Evolutionary conservation across 2,329 filamentous ascomycete species (phyloP).

Genomic region (Hymenotorrendiella dingleyae): DNA sequence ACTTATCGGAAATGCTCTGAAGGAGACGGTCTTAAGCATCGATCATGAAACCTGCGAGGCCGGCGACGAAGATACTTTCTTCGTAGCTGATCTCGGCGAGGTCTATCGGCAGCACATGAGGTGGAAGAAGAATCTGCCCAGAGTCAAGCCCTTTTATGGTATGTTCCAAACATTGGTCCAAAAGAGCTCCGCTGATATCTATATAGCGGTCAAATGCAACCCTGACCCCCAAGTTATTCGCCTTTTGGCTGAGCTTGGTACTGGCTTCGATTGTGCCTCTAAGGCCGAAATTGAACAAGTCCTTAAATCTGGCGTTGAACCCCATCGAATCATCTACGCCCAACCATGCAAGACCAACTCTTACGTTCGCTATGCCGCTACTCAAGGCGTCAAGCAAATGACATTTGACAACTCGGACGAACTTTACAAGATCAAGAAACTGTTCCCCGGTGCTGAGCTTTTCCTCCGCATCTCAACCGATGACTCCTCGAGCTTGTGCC

Average conservation of each 20-base stretch:
- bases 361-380: constrained; percentile 85
- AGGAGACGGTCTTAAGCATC: constrained; percentile 75
- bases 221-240: constrained; percentile 84
- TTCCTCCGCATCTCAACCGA: constrained; percentile 94
- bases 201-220: constrained; percentile 93
- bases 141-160: constrained; percentile 97
- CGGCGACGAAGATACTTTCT: constrained; percentile 96
- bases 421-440: constrained; percentile 93
- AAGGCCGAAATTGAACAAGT: constrained; percentile 96
- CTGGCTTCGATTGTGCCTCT: constrained; percentile 96
- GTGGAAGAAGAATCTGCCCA: constrained; percentile 91
- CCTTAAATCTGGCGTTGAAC: constrained; percentile 73
- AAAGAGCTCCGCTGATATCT: constrained; percentile 13
- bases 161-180: constrained; percentile 49
- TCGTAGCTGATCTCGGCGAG: constrained; percentile 95
- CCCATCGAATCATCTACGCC: constrained; percentile 93
- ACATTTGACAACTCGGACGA: constrained; percentile 99
- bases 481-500: constrained; percentile 89
- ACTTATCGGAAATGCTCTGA: constrained; percentile 80
- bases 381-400: constrained; percentile 89
- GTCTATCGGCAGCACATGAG: constrained; percentile 97
- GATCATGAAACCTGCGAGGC: constrained; percentile 83
- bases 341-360: constrained; percentile 99
- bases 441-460: constrained; percentile 83
- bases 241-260: constrained; percentile 81